Percentiles rank a stretch among this genome's conserved stretches.
Evolutionary conservation across 2,329 filamentous ascomycete species (phyloP).

Genomic region (Apiospora phragmitis): DNA sequence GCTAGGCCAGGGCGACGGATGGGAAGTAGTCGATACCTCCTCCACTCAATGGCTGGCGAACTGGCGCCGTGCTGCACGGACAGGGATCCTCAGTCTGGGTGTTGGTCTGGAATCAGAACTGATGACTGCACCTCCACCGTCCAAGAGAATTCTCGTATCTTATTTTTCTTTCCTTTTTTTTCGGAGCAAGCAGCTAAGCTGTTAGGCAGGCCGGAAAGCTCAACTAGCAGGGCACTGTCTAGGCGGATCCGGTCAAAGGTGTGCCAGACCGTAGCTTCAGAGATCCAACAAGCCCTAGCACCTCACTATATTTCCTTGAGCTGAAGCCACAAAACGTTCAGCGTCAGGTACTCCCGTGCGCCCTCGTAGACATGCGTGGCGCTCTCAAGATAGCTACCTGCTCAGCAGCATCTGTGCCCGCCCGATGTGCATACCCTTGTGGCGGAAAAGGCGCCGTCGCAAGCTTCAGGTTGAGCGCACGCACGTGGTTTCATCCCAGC

Average conservation of each 20-base stretch:
- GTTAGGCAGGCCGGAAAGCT: background rate
- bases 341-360: constrained; percentile 1
- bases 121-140: background rate
- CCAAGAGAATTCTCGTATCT: constrained; percentile 4
- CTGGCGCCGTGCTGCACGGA: background rate
- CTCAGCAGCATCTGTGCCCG: background rate
- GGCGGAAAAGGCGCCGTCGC: background rate
- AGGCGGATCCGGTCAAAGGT: background rate
- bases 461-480: constrained; percentile 4
- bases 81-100: background rate
- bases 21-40: background rate
- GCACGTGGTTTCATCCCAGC: background rate
- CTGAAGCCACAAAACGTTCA: constrained; percentile 4
- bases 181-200: background rate
- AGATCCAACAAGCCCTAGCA: background rate
- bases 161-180: background rate
- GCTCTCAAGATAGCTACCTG: background rate
- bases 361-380: background rate
- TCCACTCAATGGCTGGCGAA: background rate
- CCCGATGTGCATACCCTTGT: background rate
- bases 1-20: background rate
- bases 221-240: background rate
- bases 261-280: background rate
- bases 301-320: background rate
- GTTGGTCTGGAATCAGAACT: background rate